Conservation (phyloP, 495 filamentous ascomycete species). For the Echria macrotheca region DNA sequence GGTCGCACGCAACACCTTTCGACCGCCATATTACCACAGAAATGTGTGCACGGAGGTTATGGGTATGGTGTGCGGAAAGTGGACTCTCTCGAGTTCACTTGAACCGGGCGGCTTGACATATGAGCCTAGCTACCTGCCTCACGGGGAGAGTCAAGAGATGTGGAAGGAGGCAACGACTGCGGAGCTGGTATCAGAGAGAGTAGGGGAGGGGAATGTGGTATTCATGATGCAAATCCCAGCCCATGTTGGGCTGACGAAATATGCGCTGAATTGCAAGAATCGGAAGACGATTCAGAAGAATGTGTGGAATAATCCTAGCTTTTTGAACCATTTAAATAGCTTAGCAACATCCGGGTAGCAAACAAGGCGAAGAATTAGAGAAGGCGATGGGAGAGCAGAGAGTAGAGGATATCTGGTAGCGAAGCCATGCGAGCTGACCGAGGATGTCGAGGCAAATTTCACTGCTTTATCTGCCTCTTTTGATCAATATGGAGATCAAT, state of each 20-base stretch:
- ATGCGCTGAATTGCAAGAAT: constrained; percentile 79
- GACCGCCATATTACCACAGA: constrained; percentile 71
- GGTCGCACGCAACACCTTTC: constrained; percentile 63
- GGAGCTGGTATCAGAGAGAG: constrained; percentile 42
- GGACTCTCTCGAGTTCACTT: constrained; percentile 43
- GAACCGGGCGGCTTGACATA: constrained; percentile 44
- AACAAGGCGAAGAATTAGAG: too few species aligned
- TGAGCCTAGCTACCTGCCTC: constrained; percentile 47
- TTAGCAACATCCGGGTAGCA: too few species aligned
- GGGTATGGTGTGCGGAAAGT: constrained; percentile 60
- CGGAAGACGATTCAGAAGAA: too few species aligned
- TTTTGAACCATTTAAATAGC: too few species aligned
- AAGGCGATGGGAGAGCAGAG: too few species aligned
- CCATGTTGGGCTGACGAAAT: constrained; percentile 82
- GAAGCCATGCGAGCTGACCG: too few species aligned
- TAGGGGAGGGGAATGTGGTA: constrained; percentile 47
- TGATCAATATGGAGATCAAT: too few species aligned
- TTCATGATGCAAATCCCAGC: constrained; percentile 59
- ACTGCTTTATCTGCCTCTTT: too few species aligned
- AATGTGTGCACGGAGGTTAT: constrained; percentile 75
- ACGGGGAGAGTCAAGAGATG: constrained; percentile 51
- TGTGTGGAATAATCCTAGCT: too few species aligned
- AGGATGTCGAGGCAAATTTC: too few species aligned
- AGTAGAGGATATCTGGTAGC: too few species aligned
- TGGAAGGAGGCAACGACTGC: constrained; percentile 43